phyloP scores from a whole-genome alignment of 2,329 filamentous ascomycete genomes.

The Fusarium odoratissimum region DNA sequence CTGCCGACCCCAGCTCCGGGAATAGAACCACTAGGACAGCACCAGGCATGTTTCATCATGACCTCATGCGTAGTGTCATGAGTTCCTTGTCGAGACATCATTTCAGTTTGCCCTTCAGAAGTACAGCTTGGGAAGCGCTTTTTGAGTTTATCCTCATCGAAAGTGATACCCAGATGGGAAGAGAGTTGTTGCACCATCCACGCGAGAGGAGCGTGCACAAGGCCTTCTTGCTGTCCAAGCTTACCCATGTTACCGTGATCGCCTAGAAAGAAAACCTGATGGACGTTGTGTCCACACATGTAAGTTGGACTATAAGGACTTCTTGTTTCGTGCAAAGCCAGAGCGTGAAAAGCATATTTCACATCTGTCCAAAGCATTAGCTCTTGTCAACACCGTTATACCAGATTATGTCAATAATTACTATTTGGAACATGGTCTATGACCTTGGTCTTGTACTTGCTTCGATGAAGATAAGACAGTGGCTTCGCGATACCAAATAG shows the following conservation, averaged over 20 bases:
- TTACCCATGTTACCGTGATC: not conserved
- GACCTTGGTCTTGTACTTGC: not conserved
- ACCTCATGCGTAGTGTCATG: not conserved
- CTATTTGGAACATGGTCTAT: not conserved
- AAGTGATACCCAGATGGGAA: not conserved
- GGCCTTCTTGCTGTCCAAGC: not conserved
- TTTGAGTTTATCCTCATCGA: not conserved
- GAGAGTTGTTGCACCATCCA: not conserved
- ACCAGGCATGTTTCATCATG: not conserved
- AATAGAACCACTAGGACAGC: not conserved
- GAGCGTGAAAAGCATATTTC: not conserved
- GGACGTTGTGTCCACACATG: not conserved
- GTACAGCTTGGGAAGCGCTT: not conserved
- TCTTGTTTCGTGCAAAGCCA: not conserved
- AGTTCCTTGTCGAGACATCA: accelerated
- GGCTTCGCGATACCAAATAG: not conserved
- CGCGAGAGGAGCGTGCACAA: not conserved
- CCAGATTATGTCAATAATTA: too few relatives aligned
- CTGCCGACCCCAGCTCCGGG: not conserved
- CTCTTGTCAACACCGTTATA: too few relatives aligned
- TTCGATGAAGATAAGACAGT: not conserved
- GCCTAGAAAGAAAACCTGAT: not conserved
- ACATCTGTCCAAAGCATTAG: not conserved
- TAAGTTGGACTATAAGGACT: not conserved
- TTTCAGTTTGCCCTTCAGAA: accelerated